Evolutionary conservation across 345 rosid genomes (phyloP), one percentile per base, ranked within the genome.

Genomic region (Microcos paniculata): DNA sequence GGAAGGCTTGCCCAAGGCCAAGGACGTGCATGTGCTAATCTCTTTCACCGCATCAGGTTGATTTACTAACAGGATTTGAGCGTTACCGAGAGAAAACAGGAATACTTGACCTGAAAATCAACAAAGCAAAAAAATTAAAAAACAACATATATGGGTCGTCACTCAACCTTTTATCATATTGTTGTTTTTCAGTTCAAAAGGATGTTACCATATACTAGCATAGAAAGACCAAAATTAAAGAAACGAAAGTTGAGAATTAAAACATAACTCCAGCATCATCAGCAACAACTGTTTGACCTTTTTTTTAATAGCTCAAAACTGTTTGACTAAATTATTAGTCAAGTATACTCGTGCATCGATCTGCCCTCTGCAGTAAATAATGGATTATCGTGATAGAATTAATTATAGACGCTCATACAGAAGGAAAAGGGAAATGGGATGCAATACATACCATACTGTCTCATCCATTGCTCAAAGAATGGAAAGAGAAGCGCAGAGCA

Each of bases 1-100:
- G 4, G 85, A 73, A 18, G 88, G 87, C 79, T 87, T 87, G 35
- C 89, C 91, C 43, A 87, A 56, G 62, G 78, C 87, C 63, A 85
- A 77, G 31, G 85, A 80, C 49, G 84, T 82, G 73, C 87, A 83
- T 4, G 85, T 83, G 10, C 75, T 76, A 24, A 83, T 80, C 78
- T 85, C 84, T 65, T 72, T 85, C 74, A 83, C 85, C n/a, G 76
- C 72, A 48, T 85, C 88, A 56, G 87, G 77, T 64, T 74, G 45
- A 28, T 62, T 76, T 68, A 83, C 82, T 28, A 56, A 55, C 43
- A 85, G 26, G 11, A 87, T 78, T 53, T 84, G 88, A 43, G 75
- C 70, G 75, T 42, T 80, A 9, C 88, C 90, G 21, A 87, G 65
- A 4, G 86, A 78, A 74, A 87, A 85, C 63, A 73, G 53, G 67